Evolutionary conservation across 1,139 yeast species (phyloP), one percentile per base, ranked within the genome.

Genomic region (Pichia sp.): DNA sequence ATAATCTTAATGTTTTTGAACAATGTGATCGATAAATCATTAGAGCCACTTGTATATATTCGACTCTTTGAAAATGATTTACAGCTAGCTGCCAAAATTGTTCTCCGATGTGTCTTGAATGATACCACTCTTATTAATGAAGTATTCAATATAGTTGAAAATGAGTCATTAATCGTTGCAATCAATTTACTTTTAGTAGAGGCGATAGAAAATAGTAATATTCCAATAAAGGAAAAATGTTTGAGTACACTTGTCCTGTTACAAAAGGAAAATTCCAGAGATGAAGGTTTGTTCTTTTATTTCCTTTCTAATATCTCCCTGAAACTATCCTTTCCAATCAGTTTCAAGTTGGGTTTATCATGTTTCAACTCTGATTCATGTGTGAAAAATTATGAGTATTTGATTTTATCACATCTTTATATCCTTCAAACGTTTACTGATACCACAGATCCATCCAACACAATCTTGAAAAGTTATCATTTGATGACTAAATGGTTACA

Each of bases 231-330:
- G 34, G 44, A 49, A 12, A 31, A 42, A 1, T 12, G 50, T 0
- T 46, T 56, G 2, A 49, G 58, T 10, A 41, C 42, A 5, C 37
- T 53, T 8, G 51, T 59, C 14, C 25, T 56, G 3, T 34, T 39
- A 5, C 34, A 39, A 12, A 56, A 55, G 28, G 45, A 45, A 21
- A 42, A 41, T 1, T 21, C 56, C 4, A 45, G 40, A 18, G 62
- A 58, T 36, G 53, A 55, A 14, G 61, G 61, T 0, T 35, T 57
- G 11, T 56, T 59, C 34, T 40, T 56, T 4, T 55, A 44, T 32
- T 53, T 57, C 28, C 45, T 57, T 3, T 56, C 61, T 1, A 47
- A 51, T 4, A 38, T 56, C 1, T 48, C 59, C 4, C 45, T 53
- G n/a, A 36, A 45, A 9, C 42, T 54, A 7, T 51, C 51, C 26